Evolutionary conservation across 257 asterid genomes (phyloP).

Genomic region (Petunia axillaris): DNA sequence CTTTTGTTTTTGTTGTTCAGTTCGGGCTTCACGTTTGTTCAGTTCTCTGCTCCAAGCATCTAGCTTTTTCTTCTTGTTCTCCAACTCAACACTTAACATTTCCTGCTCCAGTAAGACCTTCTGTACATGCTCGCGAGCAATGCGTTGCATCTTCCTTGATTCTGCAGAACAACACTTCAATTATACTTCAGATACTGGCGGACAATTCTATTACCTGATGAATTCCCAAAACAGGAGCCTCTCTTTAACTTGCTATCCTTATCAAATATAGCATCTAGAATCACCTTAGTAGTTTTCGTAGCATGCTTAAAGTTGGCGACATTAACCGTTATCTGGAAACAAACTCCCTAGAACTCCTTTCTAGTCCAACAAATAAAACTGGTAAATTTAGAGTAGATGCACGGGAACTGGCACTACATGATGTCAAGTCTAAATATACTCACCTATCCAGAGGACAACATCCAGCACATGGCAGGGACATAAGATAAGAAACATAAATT

Average conservation of each 20-base stretch:
- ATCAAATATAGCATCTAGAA: not conserved
- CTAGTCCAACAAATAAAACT: conserved; percentile 1
- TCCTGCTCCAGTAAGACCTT: conserved; percentile 77
- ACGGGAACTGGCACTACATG: not conserved
- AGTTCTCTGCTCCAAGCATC: conserved; percentile 82
- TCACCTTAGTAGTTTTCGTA: conserved; percentile 10
- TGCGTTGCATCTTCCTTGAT: conserved; percentile 74
- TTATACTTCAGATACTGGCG: conserved; percentile 1
- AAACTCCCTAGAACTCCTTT: not conserved
- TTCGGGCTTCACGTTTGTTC: conserved; percentile 73
- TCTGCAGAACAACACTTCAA: conserved; percentile 40
- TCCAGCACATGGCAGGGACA: not conserved
- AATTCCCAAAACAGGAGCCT: conserved; percentile 4
- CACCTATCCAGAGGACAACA: not conserved
- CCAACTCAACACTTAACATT: conserved; percentile 63
- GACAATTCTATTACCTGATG: not conserved
- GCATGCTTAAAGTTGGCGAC: not conserved
- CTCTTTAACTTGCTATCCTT: conserved; percentile 15
- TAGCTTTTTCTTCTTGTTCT: conserved; percentile 62
- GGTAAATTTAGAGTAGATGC: conserved; percentile 2
- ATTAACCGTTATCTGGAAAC: not conserved
- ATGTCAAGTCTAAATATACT: not conserved
- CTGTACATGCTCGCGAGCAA: conserved; percentile 70
- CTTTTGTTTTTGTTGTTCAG: conserved; percentile 78
- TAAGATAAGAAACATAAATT: not conserved